A percentile compares a stretch with the other conserved stretches of the same genome.
Evolutionary conservation across 2,329 filamentous ascomycete species (phyloP).

Genomic region (Septoria petroselini): DNA sequence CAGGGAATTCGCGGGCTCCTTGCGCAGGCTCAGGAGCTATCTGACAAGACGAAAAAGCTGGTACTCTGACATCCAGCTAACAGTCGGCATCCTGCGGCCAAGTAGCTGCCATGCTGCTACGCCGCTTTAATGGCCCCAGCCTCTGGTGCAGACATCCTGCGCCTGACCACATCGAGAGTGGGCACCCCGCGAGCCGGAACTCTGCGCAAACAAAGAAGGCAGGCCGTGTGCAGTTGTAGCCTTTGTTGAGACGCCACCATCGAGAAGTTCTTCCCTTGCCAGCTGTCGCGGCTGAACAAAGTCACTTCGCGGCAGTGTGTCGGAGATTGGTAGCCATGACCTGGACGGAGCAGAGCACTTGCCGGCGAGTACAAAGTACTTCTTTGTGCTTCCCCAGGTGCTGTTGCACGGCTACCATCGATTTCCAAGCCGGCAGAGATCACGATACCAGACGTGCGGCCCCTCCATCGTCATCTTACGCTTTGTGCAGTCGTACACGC

Average conservation of each 20-base stretch:
- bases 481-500: neutral
- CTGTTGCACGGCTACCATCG: neutral
- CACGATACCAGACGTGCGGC: neutral
- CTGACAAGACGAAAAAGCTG: constrained; percentile 14
- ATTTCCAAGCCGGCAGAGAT: neutral
- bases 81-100: constrained; percentile 9
- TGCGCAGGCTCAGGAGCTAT: constrained; percentile 14
- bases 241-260: neutral
- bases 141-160: constrained; percentile 8
- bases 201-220: constrained; percentile 17
- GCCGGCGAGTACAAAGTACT: neutral
- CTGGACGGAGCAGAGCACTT: neutral
- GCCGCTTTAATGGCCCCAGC: constrained; percentile 7
- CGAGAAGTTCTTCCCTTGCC: neutral
- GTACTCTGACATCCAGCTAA: constrained; percentile 11
- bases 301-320: neutral
- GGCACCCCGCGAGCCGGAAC: constrained; percentile 18
- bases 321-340: neutral
- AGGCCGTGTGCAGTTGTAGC: constrained; percentile 23
- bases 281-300: neutral
- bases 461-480: neutral
- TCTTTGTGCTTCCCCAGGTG: neutral
- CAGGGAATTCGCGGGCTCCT: constrained; percentile 14
- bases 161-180: constrained; percentile 19
- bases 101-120: constrained; percentile 11